phyloP scores from a whole-genome alignment of 768 basidiomycete genomes.

The Asterophora lycoperdoides region DNA sequence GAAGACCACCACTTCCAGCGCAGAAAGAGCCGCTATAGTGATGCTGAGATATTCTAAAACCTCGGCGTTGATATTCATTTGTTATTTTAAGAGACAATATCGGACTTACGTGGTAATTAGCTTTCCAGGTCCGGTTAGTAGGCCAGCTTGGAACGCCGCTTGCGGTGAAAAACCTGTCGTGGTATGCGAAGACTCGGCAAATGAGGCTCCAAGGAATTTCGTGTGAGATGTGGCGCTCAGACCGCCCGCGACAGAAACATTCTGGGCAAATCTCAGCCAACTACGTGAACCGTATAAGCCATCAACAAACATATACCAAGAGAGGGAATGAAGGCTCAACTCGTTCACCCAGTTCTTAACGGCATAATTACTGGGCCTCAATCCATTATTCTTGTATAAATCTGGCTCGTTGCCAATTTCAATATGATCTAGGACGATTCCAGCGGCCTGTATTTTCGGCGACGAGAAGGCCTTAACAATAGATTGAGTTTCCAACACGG shows the following conservation, averaged over 20 bases:
- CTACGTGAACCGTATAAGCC: constrained; percentile 24
- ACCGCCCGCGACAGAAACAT: constrained; percentile 28
- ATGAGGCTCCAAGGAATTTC: constrained; percentile 45
- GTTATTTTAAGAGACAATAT: background rate
- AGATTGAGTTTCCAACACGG: constrained; percentile 42
- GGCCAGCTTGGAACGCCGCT: constrained; percentile 48
- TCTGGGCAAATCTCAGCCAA: constrained; percentile 50
- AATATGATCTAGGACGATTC: constrained; percentile 50
- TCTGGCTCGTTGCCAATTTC: constrained; percentile 65
- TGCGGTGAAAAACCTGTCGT: constrained; percentile 56
- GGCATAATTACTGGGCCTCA: constrained; percentile 35
- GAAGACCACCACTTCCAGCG: constrained; percentile 43
- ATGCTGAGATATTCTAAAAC: constrained; percentile 51
- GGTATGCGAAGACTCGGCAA: constrained; percentile 46
- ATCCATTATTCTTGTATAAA: constrained; percentile 45
- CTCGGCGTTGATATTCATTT: background rate
- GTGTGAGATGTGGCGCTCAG: constrained; percentile 15
- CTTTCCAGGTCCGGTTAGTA: constrained; percentile 46
- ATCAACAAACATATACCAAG: background rate
- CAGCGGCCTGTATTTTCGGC: constrained; percentile 30
- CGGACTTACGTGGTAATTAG: constrained; percentile 48
- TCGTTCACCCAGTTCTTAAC: constrained; percentile 43
- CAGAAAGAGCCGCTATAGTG: constrained; percentile 61
- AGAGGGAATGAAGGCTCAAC: constrained; percentile 29
- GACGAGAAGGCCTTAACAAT: constrained; percentile 48